phyloP scores from a whole-genome alignment of 2,329 filamentous ascomycete genomes.

The Pseudogymnoascus sp. region DNA sequence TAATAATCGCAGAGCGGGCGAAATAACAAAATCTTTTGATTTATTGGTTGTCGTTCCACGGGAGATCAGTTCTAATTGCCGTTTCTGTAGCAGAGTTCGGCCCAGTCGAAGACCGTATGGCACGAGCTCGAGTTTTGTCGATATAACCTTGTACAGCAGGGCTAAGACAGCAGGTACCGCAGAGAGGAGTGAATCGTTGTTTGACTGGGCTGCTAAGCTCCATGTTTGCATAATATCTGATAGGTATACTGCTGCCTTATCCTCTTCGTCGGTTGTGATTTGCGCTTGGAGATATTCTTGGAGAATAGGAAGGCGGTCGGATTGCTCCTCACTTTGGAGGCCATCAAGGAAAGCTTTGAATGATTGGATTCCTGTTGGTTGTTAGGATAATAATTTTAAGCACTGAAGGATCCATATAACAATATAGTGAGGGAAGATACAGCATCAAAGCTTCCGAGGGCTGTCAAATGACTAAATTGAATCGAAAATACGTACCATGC shows the following conservation, averaged over 20 bases:
- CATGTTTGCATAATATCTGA: conserved; percentile 79
- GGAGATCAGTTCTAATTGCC: conserved; percentile 72
- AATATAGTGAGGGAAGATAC: background rate
- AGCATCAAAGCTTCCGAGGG: background rate
- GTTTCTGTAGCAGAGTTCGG: conserved; percentile 71
- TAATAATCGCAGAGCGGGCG: conserved; percentile 76
- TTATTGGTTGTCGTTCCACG: conserved; percentile 73
- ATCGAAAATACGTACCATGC: conserved; percentile 44
- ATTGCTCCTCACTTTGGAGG: conserved; percentile 45
- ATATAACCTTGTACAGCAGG: conserved; percentile 71
- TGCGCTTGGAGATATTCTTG: conserved; percentile 58
- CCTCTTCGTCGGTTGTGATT: conserved; percentile 42
- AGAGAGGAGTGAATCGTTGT: conserved; percentile 74
- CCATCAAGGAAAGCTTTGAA: conserved; percentile 66
- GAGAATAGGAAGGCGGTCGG: conserved; percentile 50
- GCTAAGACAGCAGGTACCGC: conserved; percentile 74
- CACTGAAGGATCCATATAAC: background rate
- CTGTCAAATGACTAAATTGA: background rate
- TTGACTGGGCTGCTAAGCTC: conserved; percentile 72
- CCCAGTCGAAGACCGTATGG: conserved; percentile 71
- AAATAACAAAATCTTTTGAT: conserved; percentile 79
- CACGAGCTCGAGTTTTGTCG: conserved; percentile 64
- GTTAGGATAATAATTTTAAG: background rate
- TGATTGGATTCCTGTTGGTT: conserved; percentile 50
- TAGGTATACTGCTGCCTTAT: conserved; percentile 58